Percentiles rank a stretch among this genome's conserved stretches.
phyloP scores from a whole-genome alignment of 495 filamentous ascomycete genomes.

The Aspergillus saccharolyticus region DNA sequence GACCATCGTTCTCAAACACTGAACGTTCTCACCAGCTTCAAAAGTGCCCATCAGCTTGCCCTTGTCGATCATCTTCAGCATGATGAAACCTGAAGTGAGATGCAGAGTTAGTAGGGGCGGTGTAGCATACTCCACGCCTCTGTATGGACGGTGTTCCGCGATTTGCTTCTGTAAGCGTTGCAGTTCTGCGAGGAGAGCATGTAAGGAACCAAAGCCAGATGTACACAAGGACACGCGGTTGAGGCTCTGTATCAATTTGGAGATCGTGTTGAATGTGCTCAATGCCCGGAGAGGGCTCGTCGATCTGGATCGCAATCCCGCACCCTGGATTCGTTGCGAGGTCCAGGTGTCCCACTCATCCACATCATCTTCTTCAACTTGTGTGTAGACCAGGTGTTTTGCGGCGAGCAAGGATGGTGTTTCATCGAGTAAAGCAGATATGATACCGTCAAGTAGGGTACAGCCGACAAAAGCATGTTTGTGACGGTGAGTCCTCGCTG shows the following conservation, averaged over 20 bases:
- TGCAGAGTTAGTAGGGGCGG: slow-evolving; percentile 22
- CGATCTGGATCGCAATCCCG: neutral
- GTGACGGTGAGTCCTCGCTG: neutral
- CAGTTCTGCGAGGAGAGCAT: neutral
- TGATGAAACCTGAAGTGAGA: slow-evolving; percentile 18
- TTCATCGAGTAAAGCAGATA: slow-evolving; percentile 12
- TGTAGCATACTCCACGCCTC: neutral
- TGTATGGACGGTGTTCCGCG: neutral
- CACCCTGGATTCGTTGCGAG: neutral
- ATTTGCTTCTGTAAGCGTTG: neutral
- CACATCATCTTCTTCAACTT: slow-evolving; percentile 18
- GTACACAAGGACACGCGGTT: neutral
- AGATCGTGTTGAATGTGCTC: neutral
- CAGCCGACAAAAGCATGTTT: neutral
- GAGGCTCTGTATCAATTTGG: neutral
- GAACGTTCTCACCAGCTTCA: neutral
- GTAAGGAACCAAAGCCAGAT: no score
- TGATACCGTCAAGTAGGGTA: slow-evolving; percentile 12
- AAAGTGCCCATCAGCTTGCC: neutral
- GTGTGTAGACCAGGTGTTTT: slow-evolving; percentile 7
- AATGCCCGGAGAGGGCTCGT: neutral
- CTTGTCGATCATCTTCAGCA: slow-evolving; percentile 11
- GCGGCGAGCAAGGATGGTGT: slow-evolving; percentile 10
- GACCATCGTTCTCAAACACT: neutral
- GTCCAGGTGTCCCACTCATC: slow-evolving; percentile 25